Percentiles rank a stretch among this genome's conserved stretches.
These are phyloP conservation scores for Neltuma alba DNA, from an alignment of 306 rosid species.

Conservation along the genomic window DNA sequence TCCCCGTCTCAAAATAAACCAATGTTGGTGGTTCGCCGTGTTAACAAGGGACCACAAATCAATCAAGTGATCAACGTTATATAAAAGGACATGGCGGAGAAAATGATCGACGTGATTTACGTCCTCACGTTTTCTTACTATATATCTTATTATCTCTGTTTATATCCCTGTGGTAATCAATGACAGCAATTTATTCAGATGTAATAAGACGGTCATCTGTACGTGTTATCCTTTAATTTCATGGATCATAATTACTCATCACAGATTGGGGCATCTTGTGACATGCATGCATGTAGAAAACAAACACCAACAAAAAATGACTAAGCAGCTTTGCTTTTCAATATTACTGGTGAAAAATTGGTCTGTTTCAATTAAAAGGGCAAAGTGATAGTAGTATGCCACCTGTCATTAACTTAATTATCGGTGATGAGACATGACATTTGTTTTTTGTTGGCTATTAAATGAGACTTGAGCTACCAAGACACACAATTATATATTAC, in stretches of 20 bases:
- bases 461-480: not conserved
- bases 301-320: constrained; percentile 3
- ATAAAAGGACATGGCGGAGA: constrained; percentile 17
- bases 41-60: constrained; percentile 36
- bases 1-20: constrained; percentile 32
- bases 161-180: not conserved
- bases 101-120: not conserved
- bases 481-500: constrained; percentile 9
- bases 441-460: not conserved
- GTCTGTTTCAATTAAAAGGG: not conserved
- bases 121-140: not conserved
- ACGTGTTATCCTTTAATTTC: not conserved
- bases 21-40: not conserved
- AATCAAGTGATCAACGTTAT: constrained; percentile 11
- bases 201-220: not conserved
- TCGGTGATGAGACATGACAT: constrained; percentile 16
- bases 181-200: constrained; percentile 12
- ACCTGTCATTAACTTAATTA: constrained; percentile 2
- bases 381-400: not conserved
- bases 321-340: not conserved
- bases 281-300: not conserved
- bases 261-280: not conserved
- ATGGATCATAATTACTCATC: not conserved
- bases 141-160: not conserved
- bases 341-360: not conserved